Base-by-base conservation (phyloP, 345 rosid species). In the Zanthoxylum bungeanum region DNA sequence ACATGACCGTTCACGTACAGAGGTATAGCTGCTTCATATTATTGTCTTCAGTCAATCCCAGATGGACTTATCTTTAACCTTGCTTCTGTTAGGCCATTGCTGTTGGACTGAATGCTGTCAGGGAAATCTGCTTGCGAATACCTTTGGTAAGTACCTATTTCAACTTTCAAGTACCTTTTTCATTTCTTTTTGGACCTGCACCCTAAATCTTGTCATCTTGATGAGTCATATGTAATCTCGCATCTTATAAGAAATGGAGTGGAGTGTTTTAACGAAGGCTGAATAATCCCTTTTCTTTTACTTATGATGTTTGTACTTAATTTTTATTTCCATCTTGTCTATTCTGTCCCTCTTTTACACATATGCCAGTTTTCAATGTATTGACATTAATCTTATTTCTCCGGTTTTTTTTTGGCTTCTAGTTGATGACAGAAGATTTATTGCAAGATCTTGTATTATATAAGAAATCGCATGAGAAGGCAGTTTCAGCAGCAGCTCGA, bases 391-490 rank as follows among this genome's bases (percentile, higher is more conserved):
- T 33, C 25, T 28, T 64, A 22, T 64, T 27, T 31, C 27, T 62
- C 1, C 60, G 62, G 3, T 9, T 75, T 64, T 73, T 22, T 55
- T 76, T 76, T 77, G 78, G 73, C 34, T 57, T 75, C 62, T 69
- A 95, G 98, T 84, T 95, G 89, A 92, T 92, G 99, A 89, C 89
- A 42, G 99, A 92, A 74, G 99, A 91, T 47, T 83, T 95, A 80
- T 83, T 95, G 72, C 99, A 92, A 92, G 98, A 95, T 79, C 97
- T 95, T 51, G 98, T 83, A 31, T 76, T 82, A 64, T 95, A 92
- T 79, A 95, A 89, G 80, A 95, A 95, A 74, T 81, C 92, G 39
- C 97, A 88, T 36, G 96, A 91, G 76, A 95, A 92, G 79, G 97
- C 99, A 46, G 78, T 92, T 72, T 90, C 97, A 72, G 79, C 83